Evolutionary conservation across 805 yeast species (phyloP).

Genomic region (Candida sithepensis): DNA sequence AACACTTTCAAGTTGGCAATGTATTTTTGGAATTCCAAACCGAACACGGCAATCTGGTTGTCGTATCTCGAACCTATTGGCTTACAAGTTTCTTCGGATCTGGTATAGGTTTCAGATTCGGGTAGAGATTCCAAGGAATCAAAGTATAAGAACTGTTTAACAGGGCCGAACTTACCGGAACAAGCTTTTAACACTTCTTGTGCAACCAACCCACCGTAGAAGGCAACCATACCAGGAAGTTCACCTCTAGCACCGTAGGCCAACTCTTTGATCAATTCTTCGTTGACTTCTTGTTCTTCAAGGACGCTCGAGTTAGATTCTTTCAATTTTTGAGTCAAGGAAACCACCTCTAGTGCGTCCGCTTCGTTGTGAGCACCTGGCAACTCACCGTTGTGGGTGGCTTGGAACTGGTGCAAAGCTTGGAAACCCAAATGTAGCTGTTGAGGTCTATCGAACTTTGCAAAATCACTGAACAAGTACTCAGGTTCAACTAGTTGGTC

Average conservation of each 20-base stretch:
- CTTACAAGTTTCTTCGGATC: constrained; percentile 68
- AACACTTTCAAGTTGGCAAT: constrained; percentile 79
- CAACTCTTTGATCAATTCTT: constrained; percentile 63
- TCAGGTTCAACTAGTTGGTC: constrained; percentile 77
- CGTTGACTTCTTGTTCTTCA: constrained; percentile 54
- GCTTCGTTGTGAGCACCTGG: constrained; percentile 76
- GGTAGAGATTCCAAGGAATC: constrained; percentile 94
- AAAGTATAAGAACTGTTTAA: constrained; percentile 87
- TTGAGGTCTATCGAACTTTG: constrained; percentile 88
- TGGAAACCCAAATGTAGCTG: constrained; percentile 91
- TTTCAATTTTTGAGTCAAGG: constrained; percentile 57
- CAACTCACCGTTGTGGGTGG: constrained; percentile 55
- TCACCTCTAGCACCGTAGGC: constrained; percentile 90
- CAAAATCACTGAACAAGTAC: constrained; percentile 77
- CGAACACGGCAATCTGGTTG: constrained; percentile 93
- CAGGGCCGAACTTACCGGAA: constrained; percentile 92
- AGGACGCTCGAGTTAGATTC: constrained; percentile 54
- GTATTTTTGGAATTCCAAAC: constrained; percentile 67
- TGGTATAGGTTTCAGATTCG: constrained; percentile 46
- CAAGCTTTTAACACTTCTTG: constrained; percentile 95
- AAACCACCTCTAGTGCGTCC: constrained; percentile 67
- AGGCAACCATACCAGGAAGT: constrained; percentile 83
- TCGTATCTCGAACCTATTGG: constrained; percentile 86
- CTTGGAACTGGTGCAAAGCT: constrained; percentile 74
- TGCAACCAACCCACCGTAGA: constrained; percentile 91